phyloP scores from a whole-genome alignment of 192 early-diverging fungal genomes.

The Linnemannia elongata region DNA sequence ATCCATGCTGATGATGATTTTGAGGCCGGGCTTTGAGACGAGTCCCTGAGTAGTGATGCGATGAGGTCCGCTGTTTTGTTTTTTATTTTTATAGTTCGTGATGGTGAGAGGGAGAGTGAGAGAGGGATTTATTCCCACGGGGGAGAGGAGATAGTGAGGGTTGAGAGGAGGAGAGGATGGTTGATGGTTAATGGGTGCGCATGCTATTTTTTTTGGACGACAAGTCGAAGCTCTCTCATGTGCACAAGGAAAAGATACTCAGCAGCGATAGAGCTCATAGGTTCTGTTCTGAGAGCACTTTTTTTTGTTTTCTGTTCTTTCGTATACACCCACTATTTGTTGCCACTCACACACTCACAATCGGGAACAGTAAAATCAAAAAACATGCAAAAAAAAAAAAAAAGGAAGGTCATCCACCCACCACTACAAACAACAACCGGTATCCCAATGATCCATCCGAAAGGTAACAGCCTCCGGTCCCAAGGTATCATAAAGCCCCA shows the following conservation, averaged over 20 bases:
- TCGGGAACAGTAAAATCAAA: background rate
- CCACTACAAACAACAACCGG: constrained; percentile 70
- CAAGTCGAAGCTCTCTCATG: no score
- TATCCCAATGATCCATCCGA: constrained; percentile 85
- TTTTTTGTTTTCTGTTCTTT: no score
- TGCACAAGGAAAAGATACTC: background rate
- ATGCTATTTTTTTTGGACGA: no score
- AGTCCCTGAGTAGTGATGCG: constrained; percentile 61
- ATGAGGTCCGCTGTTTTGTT: constrained; percentile 56
- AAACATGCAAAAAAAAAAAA: background rate
- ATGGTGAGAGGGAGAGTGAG: background rate
- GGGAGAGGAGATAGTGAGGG: no score
- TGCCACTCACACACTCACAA: background rate
- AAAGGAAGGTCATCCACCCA: background rate
- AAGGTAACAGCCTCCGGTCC: constrained; percentile 86
- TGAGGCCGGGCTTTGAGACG: constrained; percentile 70
- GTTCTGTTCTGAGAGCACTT: no score
- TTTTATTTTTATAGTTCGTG: background rate
- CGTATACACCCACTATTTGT: background rate
- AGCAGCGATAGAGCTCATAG: no score
- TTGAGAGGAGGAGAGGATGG: no score
- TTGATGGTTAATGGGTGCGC: no score
- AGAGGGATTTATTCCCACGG: no score
- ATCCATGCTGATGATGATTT: constrained; percentile 83
- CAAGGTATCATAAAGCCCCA: constrained; percentile 90